Conservation (phyloP, 2,329 filamentous ascomycete species). For the Cladophialophora immunda region DNA sequence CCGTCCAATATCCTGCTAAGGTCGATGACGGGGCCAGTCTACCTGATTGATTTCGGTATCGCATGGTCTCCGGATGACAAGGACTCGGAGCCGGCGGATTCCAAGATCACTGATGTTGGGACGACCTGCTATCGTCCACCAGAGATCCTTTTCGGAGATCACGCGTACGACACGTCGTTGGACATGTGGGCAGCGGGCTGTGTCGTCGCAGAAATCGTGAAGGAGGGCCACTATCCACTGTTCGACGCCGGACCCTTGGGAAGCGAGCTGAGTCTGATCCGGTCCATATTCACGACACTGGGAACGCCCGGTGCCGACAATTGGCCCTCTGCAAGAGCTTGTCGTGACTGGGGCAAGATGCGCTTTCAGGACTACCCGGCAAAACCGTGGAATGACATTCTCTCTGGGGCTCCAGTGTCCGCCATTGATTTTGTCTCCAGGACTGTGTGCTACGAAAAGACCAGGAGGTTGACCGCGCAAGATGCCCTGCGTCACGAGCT, state of each 20-base stretch:
- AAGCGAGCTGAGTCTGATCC: slow-evolving; percentile 87
- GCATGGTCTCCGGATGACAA: slow-evolving; percentile 74
- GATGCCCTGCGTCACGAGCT: slow-evolving; percentile 30
- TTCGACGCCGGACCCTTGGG: slow-evolving; percentile 92
- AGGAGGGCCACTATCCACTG: slow-evolving; percentile 65
- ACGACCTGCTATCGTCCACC: slow-evolving; percentile 91
- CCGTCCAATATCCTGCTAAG: slow-evolving; percentile 85
- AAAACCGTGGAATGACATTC: slow-evolving; percentile 73
- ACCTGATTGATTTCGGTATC: slow-evolving; percentile 90
- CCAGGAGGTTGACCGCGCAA: slow-evolving; percentile 70
- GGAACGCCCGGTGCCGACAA: slow-evolving; percentile 81
- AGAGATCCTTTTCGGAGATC: slow-evolving; percentile 87
- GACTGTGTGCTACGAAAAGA: slow-evolving; percentile 77
- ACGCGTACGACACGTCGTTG: slow-evolving; percentile 73
- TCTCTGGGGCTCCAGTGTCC: slow-evolving; percentile 67
- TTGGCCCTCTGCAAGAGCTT: slow-evolving; percentile 72
- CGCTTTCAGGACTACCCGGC: slow-evolving; percentile 78
- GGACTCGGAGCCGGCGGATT: slow-evolving; percentile 67
- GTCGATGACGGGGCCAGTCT: slow-evolving; percentile 73
- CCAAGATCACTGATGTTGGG: slow-evolving; percentile 91
- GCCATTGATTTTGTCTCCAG: slow-evolving; percentile 72
- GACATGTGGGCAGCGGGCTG: slow-evolving; percentile 92
- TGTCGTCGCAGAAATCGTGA: slow-evolving; percentile 79
- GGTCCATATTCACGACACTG: slow-evolving; percentile 90
- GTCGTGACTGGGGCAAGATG: slow-evolving; percentile 88